phyloP scores from a whole-genome alignment of 192 early-diverging fungal species.

The Irineochytrium annulatum region DNA sequence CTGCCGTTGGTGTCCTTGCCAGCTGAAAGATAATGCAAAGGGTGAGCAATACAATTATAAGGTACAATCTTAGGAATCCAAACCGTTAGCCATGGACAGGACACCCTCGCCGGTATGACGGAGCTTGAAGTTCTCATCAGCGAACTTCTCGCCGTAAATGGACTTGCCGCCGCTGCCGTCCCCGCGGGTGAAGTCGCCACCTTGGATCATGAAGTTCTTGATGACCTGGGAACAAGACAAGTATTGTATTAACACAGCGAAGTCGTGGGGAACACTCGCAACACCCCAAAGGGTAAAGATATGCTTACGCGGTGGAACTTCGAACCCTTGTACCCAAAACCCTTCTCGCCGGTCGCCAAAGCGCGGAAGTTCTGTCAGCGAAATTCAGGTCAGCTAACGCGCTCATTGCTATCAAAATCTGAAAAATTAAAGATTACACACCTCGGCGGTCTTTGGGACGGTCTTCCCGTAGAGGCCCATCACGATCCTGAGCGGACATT shows the following conservation, averaged over 20 bases:
- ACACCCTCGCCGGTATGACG: conserved; percentile 68
- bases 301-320: conserved; percentile 63
- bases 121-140: conserved; percentile 93
- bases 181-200: conserved; percentile 70
- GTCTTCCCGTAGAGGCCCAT: conserved; percentile 53
- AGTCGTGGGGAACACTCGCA: conserved; percentile 6
- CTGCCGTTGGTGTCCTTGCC: conserved; percentile 77
- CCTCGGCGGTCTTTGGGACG: conserved; percentile 61
- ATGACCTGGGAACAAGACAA: conserved; percentile 10
- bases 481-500: conserved; percentile 21
- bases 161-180: conserved; percentile 76
- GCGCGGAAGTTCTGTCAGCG: conserved; percentile 79
- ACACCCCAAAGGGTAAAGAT: conserved; percentile 4
- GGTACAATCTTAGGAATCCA: conserved; percentile 37
- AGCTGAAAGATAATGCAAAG: conserved; percentile 1
- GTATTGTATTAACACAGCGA: conserved; percentile 16
- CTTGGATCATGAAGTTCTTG: conserved; percentile 72
- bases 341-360: conserved; percentile 61
- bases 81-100: conserved; percentile 89
- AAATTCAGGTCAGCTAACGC: conserved; percentile 48
- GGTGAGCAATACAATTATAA: background rate
- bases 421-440: conserved; percentile 57
- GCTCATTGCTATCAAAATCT: background rate
- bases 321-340: conserved; percentile 89
- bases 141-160: conserved; percentile 79